Conservation (phyloP, 1,284 basidiomycete genomes). For the Cryptococcus depauperatus region DNA sequence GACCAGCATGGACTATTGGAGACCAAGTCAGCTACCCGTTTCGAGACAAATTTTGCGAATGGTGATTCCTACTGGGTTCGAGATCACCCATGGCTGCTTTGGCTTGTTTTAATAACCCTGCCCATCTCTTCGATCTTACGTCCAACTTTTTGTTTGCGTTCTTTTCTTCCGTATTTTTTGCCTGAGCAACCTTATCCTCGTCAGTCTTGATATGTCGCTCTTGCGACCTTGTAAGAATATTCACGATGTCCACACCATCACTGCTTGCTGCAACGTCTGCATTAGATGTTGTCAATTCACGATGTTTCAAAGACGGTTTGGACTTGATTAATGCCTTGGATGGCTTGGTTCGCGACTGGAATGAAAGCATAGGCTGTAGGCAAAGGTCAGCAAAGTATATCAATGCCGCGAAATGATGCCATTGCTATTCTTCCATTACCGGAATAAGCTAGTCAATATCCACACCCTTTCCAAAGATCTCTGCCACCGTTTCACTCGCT, state of each 20-base stretch:
- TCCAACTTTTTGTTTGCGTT: conserved; percentile 7
- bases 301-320: conserved; percentile 4
- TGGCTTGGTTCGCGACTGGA: conserved; percentile 14
- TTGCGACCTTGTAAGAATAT: neutral
- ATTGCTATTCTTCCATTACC: no score
- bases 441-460: no score
- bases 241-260: neutral
- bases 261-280: neutral
- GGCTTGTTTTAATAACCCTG: conserved; percentile 48
- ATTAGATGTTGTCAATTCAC: neutral
- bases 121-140: conserved; percentile 49
- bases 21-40: neutral
- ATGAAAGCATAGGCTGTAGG: conserved; percentile 11
- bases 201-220: neutral
- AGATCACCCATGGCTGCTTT: conserved; percentile 54
- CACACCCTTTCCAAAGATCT: neutral
- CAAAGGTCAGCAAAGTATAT: no score
- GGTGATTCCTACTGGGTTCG: conserved; percentile 53
- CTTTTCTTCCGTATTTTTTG: conserved; percentile 2
- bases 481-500: neutral
- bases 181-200: neutral
- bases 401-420: no score
- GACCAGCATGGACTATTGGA: conserved; percentile 32
- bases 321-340: conserved; percentile 1
- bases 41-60: neutral